Evolutionary conservation across 306 rosid genomes (phyloP).

Genomic region (Parietaria judaica): DNA sequence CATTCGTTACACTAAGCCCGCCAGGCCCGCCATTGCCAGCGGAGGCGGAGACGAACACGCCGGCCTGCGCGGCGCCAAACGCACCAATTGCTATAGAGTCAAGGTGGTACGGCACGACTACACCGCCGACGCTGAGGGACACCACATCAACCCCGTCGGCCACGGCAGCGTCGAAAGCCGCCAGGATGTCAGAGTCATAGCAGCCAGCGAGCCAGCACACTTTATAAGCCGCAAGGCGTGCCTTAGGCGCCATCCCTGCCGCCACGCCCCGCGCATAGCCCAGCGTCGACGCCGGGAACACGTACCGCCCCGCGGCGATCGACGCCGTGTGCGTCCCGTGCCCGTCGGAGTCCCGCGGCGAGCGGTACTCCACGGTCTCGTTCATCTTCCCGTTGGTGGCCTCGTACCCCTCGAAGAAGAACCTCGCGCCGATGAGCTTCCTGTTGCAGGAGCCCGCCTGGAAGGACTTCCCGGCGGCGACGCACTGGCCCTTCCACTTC

Average conservation of each 20-base stretch:
- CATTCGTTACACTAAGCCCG: constrained; percentile 66
- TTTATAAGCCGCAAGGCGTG: constrained; percentile 68
- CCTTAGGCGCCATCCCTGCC: constrained; percentile 91
- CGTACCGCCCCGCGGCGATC: constrained; percentile 78
- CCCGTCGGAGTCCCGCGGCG: constrained; percentile 81
- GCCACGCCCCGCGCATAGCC: constrained; percentile 75
- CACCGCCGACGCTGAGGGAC: constrained; percentile 86
- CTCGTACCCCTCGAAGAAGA: constrained; percentile 61
- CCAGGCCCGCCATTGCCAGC: constrained; percentile 95
- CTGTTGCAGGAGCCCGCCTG: constrained; percentile 55
- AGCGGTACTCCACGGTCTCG: constrained; percentile 56
- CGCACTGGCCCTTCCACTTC: constrained; percentile 73
- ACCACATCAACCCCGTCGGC: constrained; percentile 68
- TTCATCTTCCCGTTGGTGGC: constrained; percentile 71
- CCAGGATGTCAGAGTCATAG: constrained; percentile 74
- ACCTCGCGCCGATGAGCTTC: constrained; percentile 70
- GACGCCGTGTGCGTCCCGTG: constrained; percentile 89
- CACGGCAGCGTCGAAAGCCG: constrained; percentile 78
- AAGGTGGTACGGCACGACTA: constrained; percentile 74
- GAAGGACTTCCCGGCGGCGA: constrained; percentile 39
- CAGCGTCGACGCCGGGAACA: constrained; percentile 58
- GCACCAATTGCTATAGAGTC: constrained; percentile 74
- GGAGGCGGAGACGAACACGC: constrained; percentile 72
- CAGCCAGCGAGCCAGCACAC: constrained; percentile 83
- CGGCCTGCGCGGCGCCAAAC: constrained; percentile 46